These are phyloP conservation scores for Chlorella vulgaris DNA, from an alignment of 139 green algal genomes.

Conservation along the genomic window DNA sequence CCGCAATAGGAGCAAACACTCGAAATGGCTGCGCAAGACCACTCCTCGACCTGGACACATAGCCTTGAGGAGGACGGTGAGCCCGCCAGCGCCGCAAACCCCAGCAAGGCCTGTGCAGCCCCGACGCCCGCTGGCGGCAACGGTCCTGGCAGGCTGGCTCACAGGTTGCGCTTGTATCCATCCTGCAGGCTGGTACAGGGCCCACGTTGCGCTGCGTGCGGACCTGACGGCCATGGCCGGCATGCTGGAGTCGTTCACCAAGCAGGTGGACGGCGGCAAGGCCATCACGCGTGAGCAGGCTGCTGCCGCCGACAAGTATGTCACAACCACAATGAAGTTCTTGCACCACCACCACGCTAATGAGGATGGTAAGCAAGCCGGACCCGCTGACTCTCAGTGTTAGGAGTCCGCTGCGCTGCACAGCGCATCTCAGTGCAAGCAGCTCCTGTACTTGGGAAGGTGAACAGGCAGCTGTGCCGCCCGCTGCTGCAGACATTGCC, in stretches of 20 bases:
- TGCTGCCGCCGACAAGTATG: neutral
- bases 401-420: neutral
- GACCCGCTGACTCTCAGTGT: too few species aligned
- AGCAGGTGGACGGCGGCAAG: neutral
- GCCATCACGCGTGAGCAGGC: neutral
- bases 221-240: neutral
- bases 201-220: constrained; percentile 12
- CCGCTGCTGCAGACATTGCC: neutral
- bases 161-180: too few species aligned
- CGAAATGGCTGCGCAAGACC: neutral
- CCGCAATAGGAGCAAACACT: neutral
- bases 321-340: neutral
- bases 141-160: too few species aligned
- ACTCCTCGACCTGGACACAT: neutral
- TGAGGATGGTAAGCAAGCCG: neutral
- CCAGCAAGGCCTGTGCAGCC: too few species aligned
- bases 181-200: constrained; percentile 13
- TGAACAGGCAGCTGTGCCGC: neutral
- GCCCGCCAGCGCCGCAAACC: too few species aligned
- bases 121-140: too few species aligned
- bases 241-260: neutral
- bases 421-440: too few species aligned
- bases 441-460: too few species aligned
- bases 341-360: constrained; percentile 26
- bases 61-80: neutral